Conservation (phyloP, 2,329 filamentous ascomycete genomes). For the Cercospora beticola region DNA sequence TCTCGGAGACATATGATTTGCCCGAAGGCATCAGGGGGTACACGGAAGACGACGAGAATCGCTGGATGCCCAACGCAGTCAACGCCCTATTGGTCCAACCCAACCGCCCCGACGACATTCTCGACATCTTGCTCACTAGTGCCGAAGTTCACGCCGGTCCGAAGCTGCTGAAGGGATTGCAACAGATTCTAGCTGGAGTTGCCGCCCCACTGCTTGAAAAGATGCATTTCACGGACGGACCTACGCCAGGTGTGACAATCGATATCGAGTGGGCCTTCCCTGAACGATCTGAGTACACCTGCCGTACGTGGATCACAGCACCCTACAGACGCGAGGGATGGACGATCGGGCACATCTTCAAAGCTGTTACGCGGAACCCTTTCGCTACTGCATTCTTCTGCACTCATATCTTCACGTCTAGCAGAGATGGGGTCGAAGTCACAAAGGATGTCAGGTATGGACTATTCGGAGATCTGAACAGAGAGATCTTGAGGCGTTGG, state of each 20-base stretch:
- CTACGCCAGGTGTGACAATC: neutral
- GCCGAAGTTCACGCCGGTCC: neutral
- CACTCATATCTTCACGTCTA: neutral
- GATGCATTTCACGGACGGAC: neutral
- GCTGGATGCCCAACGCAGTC: neutral
- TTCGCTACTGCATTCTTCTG: neutral
- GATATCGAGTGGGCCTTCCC: neutral
- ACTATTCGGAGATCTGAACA: neutral
- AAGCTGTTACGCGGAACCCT: neutral
- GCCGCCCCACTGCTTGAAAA: neutral
- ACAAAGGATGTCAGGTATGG: neutral
- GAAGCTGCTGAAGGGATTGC: neutral
- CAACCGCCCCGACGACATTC: neutral
- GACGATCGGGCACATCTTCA: neutral
- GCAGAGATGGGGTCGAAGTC: neutral
- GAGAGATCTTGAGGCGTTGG: neutral
- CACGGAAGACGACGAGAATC: neutral
- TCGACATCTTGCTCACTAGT: neutral
- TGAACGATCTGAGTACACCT: neutral
- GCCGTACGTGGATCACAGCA: neutral
- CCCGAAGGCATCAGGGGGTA: neutral
- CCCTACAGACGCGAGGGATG: neutral
- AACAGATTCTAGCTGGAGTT: neutral
- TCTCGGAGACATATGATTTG: neutral
- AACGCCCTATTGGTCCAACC: neutral